phyloP scores from a whole-genome alignment of 2,329 filamentous ascomycete species.

The Cadophora sp. region DNA sequence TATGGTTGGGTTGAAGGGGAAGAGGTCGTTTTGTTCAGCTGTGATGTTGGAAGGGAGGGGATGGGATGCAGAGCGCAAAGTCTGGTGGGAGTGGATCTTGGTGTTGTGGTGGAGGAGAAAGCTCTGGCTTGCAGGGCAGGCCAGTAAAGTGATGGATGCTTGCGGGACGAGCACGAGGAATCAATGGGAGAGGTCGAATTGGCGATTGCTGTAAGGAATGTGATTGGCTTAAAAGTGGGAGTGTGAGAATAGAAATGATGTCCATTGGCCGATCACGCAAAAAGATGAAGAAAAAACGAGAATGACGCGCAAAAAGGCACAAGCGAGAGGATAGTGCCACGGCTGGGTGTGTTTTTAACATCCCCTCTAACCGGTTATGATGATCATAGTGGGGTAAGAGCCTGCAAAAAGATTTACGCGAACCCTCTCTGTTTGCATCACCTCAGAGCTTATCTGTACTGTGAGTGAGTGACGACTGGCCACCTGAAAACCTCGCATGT shows the following conservation, averaged over 20 bases:
- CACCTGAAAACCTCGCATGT: neutral
- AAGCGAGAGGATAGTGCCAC: neutral
- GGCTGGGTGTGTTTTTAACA: neutral
- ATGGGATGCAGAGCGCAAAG: slow-evolving; percentile 18
- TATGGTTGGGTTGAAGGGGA: slow-evolving; percentile 16
- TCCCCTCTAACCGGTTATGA: neutral
- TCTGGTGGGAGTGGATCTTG: slow-evolving; percentile 15
- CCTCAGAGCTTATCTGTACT: neutral
- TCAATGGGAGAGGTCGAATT: slow-evolving; percentile 23
- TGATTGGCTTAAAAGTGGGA: slow-evolving; percentile 16
- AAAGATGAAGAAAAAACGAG: neutral
- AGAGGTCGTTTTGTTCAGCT: slow-evolving; percentile 24
- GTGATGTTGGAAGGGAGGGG: slow-evolving; percentile 2
- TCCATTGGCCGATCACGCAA: neutral
- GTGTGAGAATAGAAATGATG: slow-evolving; percentile 1
- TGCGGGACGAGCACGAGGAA: slow-evolving; percentile 11
- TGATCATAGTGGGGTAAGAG: neutral
- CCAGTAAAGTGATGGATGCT: slow-evolving; percentile 22
- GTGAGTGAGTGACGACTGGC: neutral
- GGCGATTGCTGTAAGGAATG: slow-evolving; percentile 1
- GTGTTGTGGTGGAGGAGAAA: slow-evolving; percentile 4
- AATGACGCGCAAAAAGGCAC: slow-evolving; percentile 13
- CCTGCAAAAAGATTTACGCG: slow-evolving; percentile 9
- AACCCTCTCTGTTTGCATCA: slow-evolving; percentile 1
- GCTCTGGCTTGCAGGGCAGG: neutral